phyloP scores from a whole-genome alignment of 2,329 filamentous ascomycete genomes.

The Diaporthe caulivora region DNA sequence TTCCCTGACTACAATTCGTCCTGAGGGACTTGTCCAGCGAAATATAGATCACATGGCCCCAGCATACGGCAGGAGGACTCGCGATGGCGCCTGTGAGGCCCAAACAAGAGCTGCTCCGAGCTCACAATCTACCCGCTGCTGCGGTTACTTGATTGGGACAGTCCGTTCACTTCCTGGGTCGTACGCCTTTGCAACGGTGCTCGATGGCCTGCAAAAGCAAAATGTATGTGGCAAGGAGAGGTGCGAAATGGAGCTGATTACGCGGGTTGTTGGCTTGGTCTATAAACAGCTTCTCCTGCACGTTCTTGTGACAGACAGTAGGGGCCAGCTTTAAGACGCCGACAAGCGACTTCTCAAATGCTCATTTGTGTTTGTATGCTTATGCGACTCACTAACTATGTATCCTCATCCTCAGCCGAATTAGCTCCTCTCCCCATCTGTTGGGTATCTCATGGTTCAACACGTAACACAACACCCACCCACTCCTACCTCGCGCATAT shows the following conservation, averaged over 20 bases:
- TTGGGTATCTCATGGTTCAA: conserved; percentile 32
- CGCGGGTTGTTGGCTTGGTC: not conserved
- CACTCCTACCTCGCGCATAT: not conserved
- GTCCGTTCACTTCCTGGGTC: not conserved
- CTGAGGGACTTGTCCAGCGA: too few species aligned
- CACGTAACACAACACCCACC: not conserved
- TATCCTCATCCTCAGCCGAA: not conserved
- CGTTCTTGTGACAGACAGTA: too few species aligned
- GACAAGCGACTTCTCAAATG: not conserved
- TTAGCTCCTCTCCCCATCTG: not conserved
- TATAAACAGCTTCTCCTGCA: too few species aligned
- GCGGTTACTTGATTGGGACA: not conserved
- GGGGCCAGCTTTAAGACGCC: too few species aligned
- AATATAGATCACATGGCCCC: not conserved
- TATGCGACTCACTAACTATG: not conserved
- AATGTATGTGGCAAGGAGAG: not conserved
- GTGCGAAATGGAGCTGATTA: too few species aligned
- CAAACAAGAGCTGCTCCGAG: too few species aligned
- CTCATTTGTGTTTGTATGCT: not conserved
- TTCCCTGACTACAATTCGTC: not conserved
- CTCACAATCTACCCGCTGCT: not conserved
- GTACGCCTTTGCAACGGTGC: not conserved
- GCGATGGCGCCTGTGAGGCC: too few species aligned
- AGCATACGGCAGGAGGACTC: too few species aligned
- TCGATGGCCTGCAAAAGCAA: not conserved